Evolutionary conservation across 208 protist species (phyloP), one percentile per base, ranked within the genome.

Genomic region (Herpetomonas tarakana): DNA sequence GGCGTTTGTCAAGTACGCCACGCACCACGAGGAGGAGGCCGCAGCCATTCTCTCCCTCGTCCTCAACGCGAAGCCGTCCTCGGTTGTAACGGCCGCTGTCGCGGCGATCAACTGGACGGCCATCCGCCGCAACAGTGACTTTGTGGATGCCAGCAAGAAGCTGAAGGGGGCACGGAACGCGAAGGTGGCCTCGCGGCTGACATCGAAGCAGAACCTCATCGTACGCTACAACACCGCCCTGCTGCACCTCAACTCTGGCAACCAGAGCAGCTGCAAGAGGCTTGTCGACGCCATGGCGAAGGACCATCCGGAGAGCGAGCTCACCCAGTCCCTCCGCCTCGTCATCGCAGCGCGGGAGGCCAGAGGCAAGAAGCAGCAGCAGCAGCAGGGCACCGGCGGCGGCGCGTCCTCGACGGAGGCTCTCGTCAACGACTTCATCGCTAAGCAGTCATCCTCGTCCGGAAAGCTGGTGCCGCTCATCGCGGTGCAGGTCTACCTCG

Each of bases 141-240:
- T 94, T 30, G 89, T 89, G 54, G 85, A 94, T 45, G 72, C 83
- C 0, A 61, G 83, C 50, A 75, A 78, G 46, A 85, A 80, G 54
- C 74, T 94, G 7, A 83, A 83, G 63, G 46, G 60, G 3, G 82
- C 83, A 19, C 82, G 89, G 57, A 71, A 86, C 58, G 70, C 72
- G 11, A 81, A 82, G 59, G 74, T 86, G 18, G 53, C 61, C 0
- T 59, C 60, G 26, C 82, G 81, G 28, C 74, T 94, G 21, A 91
- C 82, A 3, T 75, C 78, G 14, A 67, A 76, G 25, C 85, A 94
- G 77, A 62, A 79, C 26, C 59, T 91, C 19, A 56, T 73, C 3
- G 74, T 94, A n/a, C 73, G 83, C 39, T 94, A 94, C 76, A 94
- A 94, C 76, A 87, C 66, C 19, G 88, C 85, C 14, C 76, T 94